Conservation (phyloP, 2,329 filamentous ascomycete species). For the Aspergillus fijiensis region DNA sequence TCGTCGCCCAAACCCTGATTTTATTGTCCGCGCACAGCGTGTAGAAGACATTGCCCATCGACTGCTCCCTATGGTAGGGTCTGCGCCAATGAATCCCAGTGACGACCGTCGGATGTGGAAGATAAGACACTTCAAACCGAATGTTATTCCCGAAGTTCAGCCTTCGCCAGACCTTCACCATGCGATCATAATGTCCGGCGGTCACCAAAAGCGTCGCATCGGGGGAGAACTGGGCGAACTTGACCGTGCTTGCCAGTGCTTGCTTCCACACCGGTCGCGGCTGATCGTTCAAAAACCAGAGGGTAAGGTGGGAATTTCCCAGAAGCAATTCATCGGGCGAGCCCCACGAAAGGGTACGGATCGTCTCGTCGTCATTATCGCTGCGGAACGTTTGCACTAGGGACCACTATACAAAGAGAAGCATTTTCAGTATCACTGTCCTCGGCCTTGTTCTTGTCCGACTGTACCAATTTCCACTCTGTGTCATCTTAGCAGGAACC, state of each 20-base stretch:
- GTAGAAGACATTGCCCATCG: conserved; percentile 82
- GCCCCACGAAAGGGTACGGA: conserved; percentile 79
- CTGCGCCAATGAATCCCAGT: conserved; percentile 83
- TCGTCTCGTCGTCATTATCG: conserved; percentile 44
- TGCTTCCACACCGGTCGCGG: conserved; percentile 68
- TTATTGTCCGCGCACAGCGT: conserved; percentile 80
- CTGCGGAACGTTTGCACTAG: conserved; percentile 54
- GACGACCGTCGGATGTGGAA: conserved; percentile 79
- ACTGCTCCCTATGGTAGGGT: conserved; percentile 73
- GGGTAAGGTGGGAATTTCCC: conserved; percentile 66
- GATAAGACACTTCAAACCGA: conserved; percentile 85
- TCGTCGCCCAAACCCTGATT: conserved; percentile 79
- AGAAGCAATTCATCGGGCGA: conserved; percentile 79
- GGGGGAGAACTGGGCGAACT: conserved; percentile 76
- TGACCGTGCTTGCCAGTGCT: conserved; percentile 68
- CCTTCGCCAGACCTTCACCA: conserved; percentile 91
- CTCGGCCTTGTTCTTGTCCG: conserved; percentile 7
- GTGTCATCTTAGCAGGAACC: conserved; percentile 23
- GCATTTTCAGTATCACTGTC: conserved; percentile 5
- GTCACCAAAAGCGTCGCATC: conserved; percentile 87
- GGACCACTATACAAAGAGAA: conserved; percentile 52
- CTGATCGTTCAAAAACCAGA: conserved; percentile 61
- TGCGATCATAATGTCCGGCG: conserved; percentile 70
- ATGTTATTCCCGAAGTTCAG: conserved; percentile 80
- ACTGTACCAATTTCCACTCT: not conserved